Conservation (phyloP, 2,329 filamentous ascomycete species). For the Ceratocystis papillata region DNA sequence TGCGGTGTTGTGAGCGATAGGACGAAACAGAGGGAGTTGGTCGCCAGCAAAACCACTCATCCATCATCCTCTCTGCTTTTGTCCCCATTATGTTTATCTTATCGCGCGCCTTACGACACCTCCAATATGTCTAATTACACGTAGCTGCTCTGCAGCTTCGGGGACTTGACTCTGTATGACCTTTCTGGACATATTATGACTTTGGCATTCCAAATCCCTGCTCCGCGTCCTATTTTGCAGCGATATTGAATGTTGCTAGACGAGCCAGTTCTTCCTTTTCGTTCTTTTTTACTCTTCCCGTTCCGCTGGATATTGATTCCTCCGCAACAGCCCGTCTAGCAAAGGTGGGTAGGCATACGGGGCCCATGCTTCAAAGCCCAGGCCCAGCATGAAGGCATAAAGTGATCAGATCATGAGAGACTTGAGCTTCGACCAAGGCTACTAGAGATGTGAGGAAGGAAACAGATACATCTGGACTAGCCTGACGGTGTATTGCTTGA, state of each 20-base stretch:
- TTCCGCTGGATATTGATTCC: not conserved
- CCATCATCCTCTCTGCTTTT: too few species aligned
- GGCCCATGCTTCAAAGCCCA: constrained; percentile 11
- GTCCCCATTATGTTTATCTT: too few species aligned
- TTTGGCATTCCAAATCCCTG: not conserved
- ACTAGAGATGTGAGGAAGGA: not conserved
- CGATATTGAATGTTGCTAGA: not conserved
- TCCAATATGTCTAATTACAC: too few species aligned
- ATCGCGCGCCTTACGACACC: too few species aligned
- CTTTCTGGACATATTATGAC: too few species aligned
- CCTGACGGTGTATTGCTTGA: not conserved
- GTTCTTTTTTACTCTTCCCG: not conserved
- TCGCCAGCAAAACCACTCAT: too few species aligned
- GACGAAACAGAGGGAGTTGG: too few species aligned
- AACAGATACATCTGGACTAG: not conserved
- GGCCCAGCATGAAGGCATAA: constrained; percentile 4
- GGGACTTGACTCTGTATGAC: too few species aligned
- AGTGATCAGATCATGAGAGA: constrained; percentile 11
- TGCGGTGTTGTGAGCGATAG: too few species aligned
- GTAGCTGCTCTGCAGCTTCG: too few species aligned
- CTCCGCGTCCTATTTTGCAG: not conserved
- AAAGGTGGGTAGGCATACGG: not conserved
- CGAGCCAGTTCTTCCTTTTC: not conserved
- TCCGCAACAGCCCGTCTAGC: constrained; percentile 2
- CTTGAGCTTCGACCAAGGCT: constrained; percentile 5